Conservation (phyloP, 2,329 filamentous ascomycete genomes). For the Fusarium circinatum region DNA sequence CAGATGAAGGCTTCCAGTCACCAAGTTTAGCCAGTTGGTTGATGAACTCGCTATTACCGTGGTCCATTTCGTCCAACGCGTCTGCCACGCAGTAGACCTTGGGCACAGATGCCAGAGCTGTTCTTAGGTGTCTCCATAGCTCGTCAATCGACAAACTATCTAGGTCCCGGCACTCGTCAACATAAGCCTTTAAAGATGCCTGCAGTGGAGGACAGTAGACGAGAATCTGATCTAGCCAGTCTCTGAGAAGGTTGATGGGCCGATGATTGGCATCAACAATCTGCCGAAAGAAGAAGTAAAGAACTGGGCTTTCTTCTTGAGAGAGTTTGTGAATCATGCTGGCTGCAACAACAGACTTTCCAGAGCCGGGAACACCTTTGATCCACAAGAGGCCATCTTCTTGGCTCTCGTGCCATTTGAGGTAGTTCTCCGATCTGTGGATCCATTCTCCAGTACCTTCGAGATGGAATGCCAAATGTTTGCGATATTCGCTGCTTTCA, state of each 20-base stretch:
- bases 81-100: slow-evolving; percentile 54
- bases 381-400: slow-evolving; percentile 38
- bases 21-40: slow-evolving; percentile 48
- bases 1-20: slow-evolving; percentile 41
- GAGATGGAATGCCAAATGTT: slow-evolving; percentile 27
- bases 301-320: slow-evolving; percentile 40
- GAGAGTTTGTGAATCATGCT: slow-evolving; percentile 35
- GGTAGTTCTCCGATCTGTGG: slow-evolving; percentile 1
- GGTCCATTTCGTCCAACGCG: slow-evolving; percentile 60
- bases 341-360: slow-evolving; percentile 52
- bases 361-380: slow-evolving; percentile 52
- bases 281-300: slow-evolving; percentile 55
- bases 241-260: slow-evolving; percentile 46
- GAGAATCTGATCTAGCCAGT: slow-evolving; percentile 51
- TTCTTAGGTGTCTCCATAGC: slow-evolving; percentile 47
- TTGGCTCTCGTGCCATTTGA: slow-evolving; percentile 10
- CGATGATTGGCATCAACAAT: slow-evolving; percentile 52
- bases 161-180: slow-evolving; percentile 2
- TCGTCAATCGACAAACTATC: slow-evolving; percentile 28
- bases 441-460: slow-evolving; percentile 31
- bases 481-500: slow-evolving; percentile 33
- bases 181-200: slow-evolving; percentile 30
- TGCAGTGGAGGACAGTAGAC: slow-evolving; percentile 47
- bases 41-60: slow-evolving; percentile 48
- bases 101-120: slow-evolving; percentile 37